Evolutionary conservation across 441 rosid species (phyloP), one percentile per base, ranked within the genome.

Genomic region (Mallotus japonicus): DNA sequence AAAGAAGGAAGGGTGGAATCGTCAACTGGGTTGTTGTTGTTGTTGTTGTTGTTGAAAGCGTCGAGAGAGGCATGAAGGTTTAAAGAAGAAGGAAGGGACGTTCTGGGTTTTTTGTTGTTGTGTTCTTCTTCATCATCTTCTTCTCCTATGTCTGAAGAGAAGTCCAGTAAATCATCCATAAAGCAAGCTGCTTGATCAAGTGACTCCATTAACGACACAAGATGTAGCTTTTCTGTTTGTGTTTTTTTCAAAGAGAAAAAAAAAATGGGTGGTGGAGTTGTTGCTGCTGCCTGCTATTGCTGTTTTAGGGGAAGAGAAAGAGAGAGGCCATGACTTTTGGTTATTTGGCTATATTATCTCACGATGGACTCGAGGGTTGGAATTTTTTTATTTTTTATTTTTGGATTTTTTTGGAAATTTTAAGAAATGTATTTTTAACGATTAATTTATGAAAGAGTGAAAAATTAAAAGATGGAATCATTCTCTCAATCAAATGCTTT

Each of bases 101-200:
- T 77, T 61, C 53, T 78, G 50, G 78, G 71, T 72, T 79, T 37
- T 37, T 4, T 82, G 70, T 55, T 60, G 79, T 16, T 49, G 63
- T 8, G 75, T 70, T 76, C 75, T 34, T 81, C 85, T 8, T 78
- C 89, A 6, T 84, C 88, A 7, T 84, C 87, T n/a, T 73, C 87
- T 28, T 84, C 90, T 5, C 82, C 87, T 65, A 87, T 77, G 71
- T 79, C 89, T 15, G 81, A 85, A 24, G 80, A 73, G 77, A 92
- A 90, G 89, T 92, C 85, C 40, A 92, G 78, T 61, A 90, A 79
- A 76, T 85, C 94, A 47, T 89, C 96, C 80, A 86, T 83, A 70
- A 78, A 78, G 79, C 82, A 73, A 19, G 83, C 82, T 55, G 83
- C 88, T 59, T 81, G 75, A 80, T 85, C 87, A 63, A 86, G 79